Evolutionary conservation across 257 asterid species (phyloP), one percentile per base, ranked within the genome.

Genomic region (Marsdenia floribunda): DNA sequence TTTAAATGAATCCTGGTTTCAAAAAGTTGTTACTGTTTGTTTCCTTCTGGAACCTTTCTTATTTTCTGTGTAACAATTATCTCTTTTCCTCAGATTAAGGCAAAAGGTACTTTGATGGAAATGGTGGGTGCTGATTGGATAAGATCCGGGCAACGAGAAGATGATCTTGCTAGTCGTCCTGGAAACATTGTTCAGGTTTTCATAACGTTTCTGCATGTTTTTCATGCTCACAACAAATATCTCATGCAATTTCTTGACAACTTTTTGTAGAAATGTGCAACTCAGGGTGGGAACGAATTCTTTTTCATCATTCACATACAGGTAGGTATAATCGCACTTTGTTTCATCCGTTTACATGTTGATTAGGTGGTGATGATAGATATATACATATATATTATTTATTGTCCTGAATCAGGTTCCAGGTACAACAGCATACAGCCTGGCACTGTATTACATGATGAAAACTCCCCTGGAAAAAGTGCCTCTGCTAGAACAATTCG

Each of bases 81-180:
- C 46, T 63, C 44, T 63, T 74, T 60, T 68, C 35, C 46, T 70
- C 83, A 93, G 96, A 80, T 91, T 66, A 89, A 87, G 81, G 93
- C 97, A 47, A 89, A 86, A 76, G 83, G 83, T 72, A 86, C 90
- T 50, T 80, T 89, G 87, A 83, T 90, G 91, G 86, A 88, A 76
- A 68, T 93, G 87, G 92, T 90, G 60, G 97, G 82, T 72, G 97
- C 96, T 11, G 98, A 93, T 75, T 93, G 97, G 96, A 81, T 93
- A 73, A 88, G 82, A 79, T 93, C 97, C 5, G 83, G 85, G 61
- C 85, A 79, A 59, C 95, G 91, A 35, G 96, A 93, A 85, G 96
- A 89, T 46, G 84, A 93, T 84, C 88, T 93, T 71, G 88, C 90
- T 13, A 85, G 90, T 75, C 91, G 91, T 22, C 75, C 81, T 5